phyloP scores from a whole-genome alignment of 2,329 filamentous ascomycete species.

The Mycosphaerella sp. region DNA sequence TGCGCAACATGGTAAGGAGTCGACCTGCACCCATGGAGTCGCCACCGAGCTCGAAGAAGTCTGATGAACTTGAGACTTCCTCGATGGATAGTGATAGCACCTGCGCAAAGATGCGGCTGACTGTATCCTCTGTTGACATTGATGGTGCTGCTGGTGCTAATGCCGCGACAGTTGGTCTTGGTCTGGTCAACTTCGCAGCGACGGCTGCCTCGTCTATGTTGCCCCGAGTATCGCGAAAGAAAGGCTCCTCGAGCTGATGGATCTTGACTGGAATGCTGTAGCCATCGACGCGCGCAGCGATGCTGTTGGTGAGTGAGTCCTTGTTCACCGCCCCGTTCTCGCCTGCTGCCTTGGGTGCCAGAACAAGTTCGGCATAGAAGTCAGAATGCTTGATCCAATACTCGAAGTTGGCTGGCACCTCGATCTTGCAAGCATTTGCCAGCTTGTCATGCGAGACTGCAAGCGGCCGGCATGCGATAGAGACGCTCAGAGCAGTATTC shows the following conservation, averaged over 20 bases:
- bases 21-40: conserved; percentile 50
- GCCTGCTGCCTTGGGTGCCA: conserved; percentile 26
- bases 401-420: conserved; percentile 22
- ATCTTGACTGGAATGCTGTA: conserved; percentile 29
- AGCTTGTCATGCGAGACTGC: conserved; percentile 15
- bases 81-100: conserved; percentile 39
- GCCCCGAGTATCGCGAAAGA: conserved; percentile 24
- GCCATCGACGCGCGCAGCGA: conserved; percentile 24
- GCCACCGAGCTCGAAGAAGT: conserved; percentile 50
- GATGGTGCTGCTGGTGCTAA: background rate
- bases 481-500: conserved; percentile 42
- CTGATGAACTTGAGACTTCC: conserved; percentile 39
- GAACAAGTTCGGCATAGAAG: conserved; percentile 32
- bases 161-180: background rate
- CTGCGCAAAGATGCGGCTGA: conserved; percentile 43
- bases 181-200: conserved; percentile 11
- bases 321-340: conserved; percentile 7
- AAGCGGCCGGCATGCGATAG: conserved; percentile 33
- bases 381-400: conserved; percentile 28
- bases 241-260: conserved; percentile 24
- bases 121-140: conserved; percentile 33
- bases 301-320: conserved; percentile 14
- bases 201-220: conserved; percentile 22
- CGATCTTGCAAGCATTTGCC: conserved; percentile 12
- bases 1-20: conserved; percentile 47